A percentile compares a stretch with the other conserved stretches of the same genome.
Evolutionary conservation across 345 rosid species (phyloP).

Genomic region (Gossypium anomalum): DNA sequence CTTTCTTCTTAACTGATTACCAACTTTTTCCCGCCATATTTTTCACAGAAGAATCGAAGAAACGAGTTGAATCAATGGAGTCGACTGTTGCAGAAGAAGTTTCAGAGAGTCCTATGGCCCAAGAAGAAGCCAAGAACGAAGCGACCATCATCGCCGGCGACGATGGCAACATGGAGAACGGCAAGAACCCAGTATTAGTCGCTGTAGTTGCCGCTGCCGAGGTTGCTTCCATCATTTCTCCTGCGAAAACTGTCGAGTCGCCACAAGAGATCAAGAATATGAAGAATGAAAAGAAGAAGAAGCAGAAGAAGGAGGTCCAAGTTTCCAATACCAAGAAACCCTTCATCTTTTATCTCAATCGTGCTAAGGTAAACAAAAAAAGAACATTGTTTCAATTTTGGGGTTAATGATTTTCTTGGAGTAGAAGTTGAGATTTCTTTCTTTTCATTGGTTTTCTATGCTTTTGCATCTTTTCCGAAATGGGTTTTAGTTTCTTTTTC

Average conservation of each 20-base stretch:
- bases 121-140: neutral
- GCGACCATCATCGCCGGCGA: neutral
- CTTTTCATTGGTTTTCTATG: neutral
- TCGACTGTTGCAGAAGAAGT: neutral
- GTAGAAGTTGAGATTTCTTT: neutral
- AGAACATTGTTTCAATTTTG: neutral
- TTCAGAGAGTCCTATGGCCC: neutral
- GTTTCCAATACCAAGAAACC: constrained; percentile 38
- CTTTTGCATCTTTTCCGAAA: neutral
- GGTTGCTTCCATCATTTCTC: constrained; percentile 3
- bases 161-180: neutral
- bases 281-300: constrained; percentile 16
- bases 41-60: neutral
- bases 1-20: neutral
- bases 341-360: constrained; percentile 36
- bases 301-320: constrained; percentile 18
- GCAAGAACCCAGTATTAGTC: neutral
- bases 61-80: constrained; percentile 23
- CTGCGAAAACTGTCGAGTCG: neutral
- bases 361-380: constrained; percentile 28
- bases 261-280: constrained; percentile 12
- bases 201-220: neutral
- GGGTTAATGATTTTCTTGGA: neutral
- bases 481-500: neutral
- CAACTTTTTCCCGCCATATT: constrained; percentile 11